Percentiles rank a stretch among this genome's conserved stretches.
Evolutionary conservation across 352 stramenopile genomes (phyloP).

Genomic region (Globisporangium takayamanum): DNA sequence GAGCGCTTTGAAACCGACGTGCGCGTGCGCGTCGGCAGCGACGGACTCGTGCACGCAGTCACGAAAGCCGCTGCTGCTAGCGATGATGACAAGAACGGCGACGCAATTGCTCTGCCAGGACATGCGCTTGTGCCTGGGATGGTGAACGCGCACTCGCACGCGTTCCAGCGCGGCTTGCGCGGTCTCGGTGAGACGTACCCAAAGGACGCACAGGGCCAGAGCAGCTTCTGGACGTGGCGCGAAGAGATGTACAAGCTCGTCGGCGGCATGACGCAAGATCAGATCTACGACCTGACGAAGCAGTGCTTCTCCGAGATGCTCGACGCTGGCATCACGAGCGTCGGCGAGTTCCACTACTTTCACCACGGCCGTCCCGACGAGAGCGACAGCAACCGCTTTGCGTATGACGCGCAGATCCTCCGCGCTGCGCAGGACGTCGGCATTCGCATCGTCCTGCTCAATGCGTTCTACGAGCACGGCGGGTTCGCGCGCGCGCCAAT

Average conservation of each 20-base stretch:
- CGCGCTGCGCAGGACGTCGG: constrained; percentile 52
- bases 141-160: constrained; percentile 80
- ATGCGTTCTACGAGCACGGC: constrained; percentile 70
- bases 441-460: constrained; percentile 69
- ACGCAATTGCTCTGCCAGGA: constrained; percentile 26
- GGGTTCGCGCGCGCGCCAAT: constrained; percentile 57
- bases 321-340: constrained; percentile 66
- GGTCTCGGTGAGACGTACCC: constrained; percentile 73
- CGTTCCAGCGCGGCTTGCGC: constrained; percentile 65
- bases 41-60: constrained; percentile 43
- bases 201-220: constrained; percentile 26
- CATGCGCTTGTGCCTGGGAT: constrained; percentile 57
- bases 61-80: constrained; percentile 7
- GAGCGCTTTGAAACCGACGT: constrained; percentile 45
- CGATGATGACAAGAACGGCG: neutral
- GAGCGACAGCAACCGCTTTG: constrained; percentile 36
- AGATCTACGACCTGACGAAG: constrained; percentile 58
- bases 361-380: constrained; percentile 44
- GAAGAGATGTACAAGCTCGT: constrained; percentile 84
- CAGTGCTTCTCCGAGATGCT: constrained; percentile 81
- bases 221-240: constrained; percentile 79
- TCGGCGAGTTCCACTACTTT: constrained; percentile 81
- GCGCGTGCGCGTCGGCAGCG: constrained; percentile 37
- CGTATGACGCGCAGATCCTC: constrained; percentile 67
- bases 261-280: constrained; percentile 47